phyloP scores from a whole-genome alignment of 495 filamentous ascomycete species.

The Hyphodiscus hymeniophilus region DNA sequence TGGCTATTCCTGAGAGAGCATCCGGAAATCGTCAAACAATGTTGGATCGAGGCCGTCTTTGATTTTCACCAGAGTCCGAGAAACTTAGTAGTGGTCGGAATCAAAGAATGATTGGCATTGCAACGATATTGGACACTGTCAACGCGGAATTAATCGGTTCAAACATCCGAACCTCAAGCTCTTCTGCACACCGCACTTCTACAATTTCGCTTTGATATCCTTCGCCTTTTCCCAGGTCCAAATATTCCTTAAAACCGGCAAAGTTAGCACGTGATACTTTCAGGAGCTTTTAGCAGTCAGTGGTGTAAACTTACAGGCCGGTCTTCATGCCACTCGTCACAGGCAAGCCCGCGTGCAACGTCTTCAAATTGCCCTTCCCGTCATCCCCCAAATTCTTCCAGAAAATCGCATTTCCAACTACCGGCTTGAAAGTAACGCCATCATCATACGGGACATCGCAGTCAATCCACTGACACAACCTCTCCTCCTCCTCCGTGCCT shows the following conservation, averaged over 20 bases:
- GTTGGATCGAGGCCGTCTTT: slow-evolving; percentile 91
- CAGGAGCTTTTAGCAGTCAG: too few relatives aligned
- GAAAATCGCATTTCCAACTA: slow-evolving; percentile 44
- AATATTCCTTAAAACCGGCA: too few relatives aligned
- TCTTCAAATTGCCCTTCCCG: slow-evolving; percentile 37
- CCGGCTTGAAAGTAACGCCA: slow-evolving; percentile 41
- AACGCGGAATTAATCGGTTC: too few relatives aligned
- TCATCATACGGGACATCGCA: slow-evolving; percentile 26
- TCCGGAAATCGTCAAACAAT: slow-evolving; percentile 51
- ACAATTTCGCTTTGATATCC: too few relatives aligned
- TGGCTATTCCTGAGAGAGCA: slow-evolving; percentile 87
- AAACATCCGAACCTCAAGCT: too few relatives aligned
- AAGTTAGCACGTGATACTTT: too few relatives aligned
- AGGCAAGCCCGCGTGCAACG: slow-evolving; percentile 41
- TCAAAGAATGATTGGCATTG: slow-evolving; percentile 54
- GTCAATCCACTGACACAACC: slow-evolving; percentile 7
- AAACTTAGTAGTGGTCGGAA: slow-evolving; percentile 82
- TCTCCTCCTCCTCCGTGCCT: background rate
- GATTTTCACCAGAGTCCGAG: slow-evolving; percentile 81
- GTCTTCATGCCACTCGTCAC: slow-evolving; percentile 39
- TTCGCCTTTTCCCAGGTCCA: slow-evolving; percentile 26
- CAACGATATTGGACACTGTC: too few relatives aligned
- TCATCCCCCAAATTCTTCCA: slow-evolving; percentile 43
- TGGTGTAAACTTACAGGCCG: too few relatives aligned
- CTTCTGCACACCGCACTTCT: too few relatives aligned